Evolutionary conservation across 306 rosid species (phyloP).

Genomic region (Cicer judaicum): DNA sequence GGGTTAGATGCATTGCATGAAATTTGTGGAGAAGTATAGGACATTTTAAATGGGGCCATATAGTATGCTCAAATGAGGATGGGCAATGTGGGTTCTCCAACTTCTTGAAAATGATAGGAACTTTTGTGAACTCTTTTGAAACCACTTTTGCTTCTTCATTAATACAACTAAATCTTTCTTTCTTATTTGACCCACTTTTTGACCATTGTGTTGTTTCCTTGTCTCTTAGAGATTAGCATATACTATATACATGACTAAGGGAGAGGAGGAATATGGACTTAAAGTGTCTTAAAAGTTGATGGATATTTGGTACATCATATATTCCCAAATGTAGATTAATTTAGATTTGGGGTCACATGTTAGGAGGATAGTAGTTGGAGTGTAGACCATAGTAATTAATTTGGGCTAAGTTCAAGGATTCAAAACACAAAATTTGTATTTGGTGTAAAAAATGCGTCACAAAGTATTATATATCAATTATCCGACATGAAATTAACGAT

Average conservation of each 20-base stretch:
- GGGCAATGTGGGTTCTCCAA: conserved; percentile 72
- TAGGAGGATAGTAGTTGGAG: conserved; percentile 49
- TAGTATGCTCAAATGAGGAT: conserved; percentile 54
- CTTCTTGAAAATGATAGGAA: conserved; percentile 55
- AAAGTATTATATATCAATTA: too few relatives aligned
- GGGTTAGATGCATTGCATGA: conserved; percentile 75
- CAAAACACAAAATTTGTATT: neutral
- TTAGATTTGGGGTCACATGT: conserved; percentile 54
- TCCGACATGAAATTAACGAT: too few relatives aligned
- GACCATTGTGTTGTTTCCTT: conserved; percentile 57
- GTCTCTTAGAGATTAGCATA: conserved; percentile 52
- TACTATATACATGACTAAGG: conserved; percentile 62
- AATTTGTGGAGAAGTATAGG: conserved; percentile 56
- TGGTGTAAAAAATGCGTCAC: too few relatives aligned
- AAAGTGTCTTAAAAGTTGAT: conserved; percentile 43
- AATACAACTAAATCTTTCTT: conserved; percentile 54
- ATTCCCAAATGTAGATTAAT: conserved; percentile 47
- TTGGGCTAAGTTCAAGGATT: conserved; percentile 78
- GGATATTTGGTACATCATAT: conserved; percentile 37
- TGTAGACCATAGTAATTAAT: conserved; percentile 39
- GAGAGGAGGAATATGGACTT: conserved; percentile 52
- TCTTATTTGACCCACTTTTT: conserved; percentile 72
- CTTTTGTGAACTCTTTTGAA: conserved; percentile 55
- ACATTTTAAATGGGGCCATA: conserved; percentile 73
- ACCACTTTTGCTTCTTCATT: conserved; percentile 54